These are phyloP conservation scores for Populus hybrid DNA, from an alignment of 441 rosid genomes.

Conservation along the genomic window DNA sequence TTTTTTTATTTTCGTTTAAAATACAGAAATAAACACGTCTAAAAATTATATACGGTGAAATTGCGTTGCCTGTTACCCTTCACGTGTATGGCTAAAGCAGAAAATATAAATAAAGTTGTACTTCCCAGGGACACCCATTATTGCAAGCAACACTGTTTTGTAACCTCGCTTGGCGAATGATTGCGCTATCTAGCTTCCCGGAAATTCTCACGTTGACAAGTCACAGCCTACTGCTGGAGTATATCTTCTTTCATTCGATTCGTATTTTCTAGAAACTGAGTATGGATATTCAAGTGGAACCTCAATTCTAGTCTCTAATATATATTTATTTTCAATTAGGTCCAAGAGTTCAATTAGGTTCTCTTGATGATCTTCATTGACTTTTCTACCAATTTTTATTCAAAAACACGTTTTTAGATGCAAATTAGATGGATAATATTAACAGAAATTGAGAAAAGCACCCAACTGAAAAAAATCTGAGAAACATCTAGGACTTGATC, in stretches of 20 bases:
- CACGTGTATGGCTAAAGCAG: too few relatives aligned
- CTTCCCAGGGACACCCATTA: too few relatives aligned
- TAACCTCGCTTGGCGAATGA: too few relatives aligned
- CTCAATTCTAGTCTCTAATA: background rate
- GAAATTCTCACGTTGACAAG: background rate
- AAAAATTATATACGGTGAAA: too few relatives aligned
- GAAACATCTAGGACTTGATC: background rate
- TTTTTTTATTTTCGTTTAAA: too few relatives aligned
- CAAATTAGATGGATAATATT: background rate
- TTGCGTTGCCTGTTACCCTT: too few relatives aligned
- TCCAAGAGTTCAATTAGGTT: background rate
- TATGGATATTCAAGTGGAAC: background rate
- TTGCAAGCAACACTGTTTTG: background rate
- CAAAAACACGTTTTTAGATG: background rate
- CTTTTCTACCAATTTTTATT: too few relatives aligned
- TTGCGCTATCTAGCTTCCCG: background rate
- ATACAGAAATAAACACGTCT: too few relatives aligned
- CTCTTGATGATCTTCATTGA: background rate
- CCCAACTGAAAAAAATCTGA: background rate
- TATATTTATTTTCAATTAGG: background rate
- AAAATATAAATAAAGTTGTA: too few relatives aligned
- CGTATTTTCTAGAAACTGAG: background rate
- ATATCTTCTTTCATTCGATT: background rate
- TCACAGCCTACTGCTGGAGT: background rate
- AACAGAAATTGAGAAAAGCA: background rate